Evolutionary conservation across 2,329 filamentous ascomycete genomes (phyloP), one percentile per base, ranked within the genome.

Genomic region (Zasmidium cellare): DNA sequence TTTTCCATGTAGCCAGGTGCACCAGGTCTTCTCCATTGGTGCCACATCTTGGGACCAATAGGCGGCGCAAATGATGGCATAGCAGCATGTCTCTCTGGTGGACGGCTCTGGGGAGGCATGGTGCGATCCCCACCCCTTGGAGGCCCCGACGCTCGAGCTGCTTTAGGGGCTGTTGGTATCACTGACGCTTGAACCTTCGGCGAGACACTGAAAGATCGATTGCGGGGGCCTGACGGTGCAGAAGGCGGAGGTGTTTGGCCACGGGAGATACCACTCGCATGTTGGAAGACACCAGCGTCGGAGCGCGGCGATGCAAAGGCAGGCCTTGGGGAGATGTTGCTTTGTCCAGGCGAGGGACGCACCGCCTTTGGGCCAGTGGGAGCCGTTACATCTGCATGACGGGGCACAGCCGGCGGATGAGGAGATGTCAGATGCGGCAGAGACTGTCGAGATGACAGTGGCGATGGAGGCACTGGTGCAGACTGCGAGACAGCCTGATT

Each of bases 1-100:
- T 67, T 67, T 12, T 68, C 65, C 9, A 53, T 57, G 54, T 62
- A 66, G 9, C 55, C 31, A 31, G 66, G 65, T 6, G 74, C 67
- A 28, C 74, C 75, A 53, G 76, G 76, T 23, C 76, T 69, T 23
- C 76, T 73, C 76, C 76, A 79, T 66, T 79, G 76, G 59, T 69
- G 67, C 66, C 69, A 70, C 51, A 65, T 61, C 56, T 67, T 58
- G 23, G 68, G 66, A 16, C 67, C 67, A 28, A 61, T 59, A 2
- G 63, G 56, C 11, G 65, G 65, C 9, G 61, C 65, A 23, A 69
- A 62, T 2, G 66, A 56, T 22, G 61, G 58, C 44, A 49, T 47
- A 16, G 62, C 55, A 20, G 57, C 53, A 18, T 56, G 52, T 19
- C 63, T 53, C 24, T 63, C 63, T 19, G 64, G 55, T 2, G 53